Percentiles rank a stretch among this genome's conserved stretches.
These are phyloP conservation scores for Mycena olivaceomarginata DNA, from an alignment of 768 basidiomycete genomes.

Conservation along the genomic window DNA sequence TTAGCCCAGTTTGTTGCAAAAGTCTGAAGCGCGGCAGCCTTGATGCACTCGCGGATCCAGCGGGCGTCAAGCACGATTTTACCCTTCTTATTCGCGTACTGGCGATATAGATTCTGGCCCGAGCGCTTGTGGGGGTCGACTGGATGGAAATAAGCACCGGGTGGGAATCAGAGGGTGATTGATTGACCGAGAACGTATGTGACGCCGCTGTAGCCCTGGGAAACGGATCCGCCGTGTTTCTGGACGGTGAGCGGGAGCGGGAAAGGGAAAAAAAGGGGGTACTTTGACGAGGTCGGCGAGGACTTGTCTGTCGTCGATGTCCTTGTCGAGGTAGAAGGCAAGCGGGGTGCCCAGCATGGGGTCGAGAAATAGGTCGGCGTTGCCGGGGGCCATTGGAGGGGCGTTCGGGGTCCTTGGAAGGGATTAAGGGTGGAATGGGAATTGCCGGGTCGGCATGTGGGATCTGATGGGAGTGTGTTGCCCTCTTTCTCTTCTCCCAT, in stretches of 20 bases:
- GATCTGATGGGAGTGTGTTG: not conserved
- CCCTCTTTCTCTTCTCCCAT: slow-evolving; percentile 43
- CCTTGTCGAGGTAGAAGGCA: slow-evolving; percentile 86
- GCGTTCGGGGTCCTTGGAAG: not conserved
- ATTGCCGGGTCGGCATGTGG: no score
- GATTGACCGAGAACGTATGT: slow-evolving; percentile 85
- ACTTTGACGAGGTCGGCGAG: slow-evolving; percentile 82
- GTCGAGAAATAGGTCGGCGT: slow-evolving; percentile 78
- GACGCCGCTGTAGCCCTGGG: slow-evolving; percentile 86
- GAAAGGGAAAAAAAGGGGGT: not conserved
- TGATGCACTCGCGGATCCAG: slow-evolving; percentile 89
- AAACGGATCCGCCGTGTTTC: slow-evolving; percentile 87
- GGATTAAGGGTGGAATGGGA: not conserved
- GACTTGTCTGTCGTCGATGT: slow-evolving; percentile 81
- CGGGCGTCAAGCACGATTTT: slow-evolving; percentile 84
- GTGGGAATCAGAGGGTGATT: slow-evolving; percentile 25
- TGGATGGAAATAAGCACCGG: slow-evolving; percentile 53
- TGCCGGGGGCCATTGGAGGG: not conserved
- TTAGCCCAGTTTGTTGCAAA: slow-evolving; percentile 87
- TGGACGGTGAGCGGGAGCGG: slow-evolving; percentile 51
- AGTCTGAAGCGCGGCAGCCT: slow-evolving; percentile 80
- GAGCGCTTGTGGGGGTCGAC: slow-evolving; percentile 88
- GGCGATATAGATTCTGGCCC: slow-evolving; percentile 88
- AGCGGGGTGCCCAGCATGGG: slow-evolving; percentile 89
- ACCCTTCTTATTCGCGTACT: slow-evolving; percentile 87